Conservation (phyloP, 2,329 filamentous ascomycete genomes). For the Chrysoporthe deuterocubensis region DNA sequence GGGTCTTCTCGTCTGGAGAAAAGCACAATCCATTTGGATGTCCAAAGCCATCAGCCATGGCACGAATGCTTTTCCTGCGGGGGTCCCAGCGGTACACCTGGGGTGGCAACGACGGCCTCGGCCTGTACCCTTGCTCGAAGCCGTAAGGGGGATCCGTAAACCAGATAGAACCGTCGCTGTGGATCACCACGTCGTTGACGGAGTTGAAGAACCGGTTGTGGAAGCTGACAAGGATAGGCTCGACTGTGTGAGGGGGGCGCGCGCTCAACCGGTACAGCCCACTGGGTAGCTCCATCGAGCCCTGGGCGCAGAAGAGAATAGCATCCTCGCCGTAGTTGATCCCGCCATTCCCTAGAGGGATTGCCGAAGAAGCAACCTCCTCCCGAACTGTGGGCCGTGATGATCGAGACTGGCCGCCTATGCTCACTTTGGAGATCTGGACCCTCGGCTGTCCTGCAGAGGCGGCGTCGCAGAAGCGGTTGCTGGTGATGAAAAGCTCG, state of each 20-base stretch:
- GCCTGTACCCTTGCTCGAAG: constrained; percentile 50
- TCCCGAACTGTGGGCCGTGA: constrained; percentile 35
- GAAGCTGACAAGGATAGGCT: constrained; percentile 43
- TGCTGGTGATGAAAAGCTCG: constrained; percentile 39
- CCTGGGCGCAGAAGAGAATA: constrained; percentile 49
- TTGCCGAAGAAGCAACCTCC: constrained; percentile 34
- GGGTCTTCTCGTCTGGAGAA: constrained; percentile 47
- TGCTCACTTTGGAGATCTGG: constrained; percentile 36
- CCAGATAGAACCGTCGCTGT: constrained; percentile 49
- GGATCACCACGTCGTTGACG: constrained; percentile 52
- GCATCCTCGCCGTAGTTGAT: constrained; percentile 48
- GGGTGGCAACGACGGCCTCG: constrained; percentile 46
- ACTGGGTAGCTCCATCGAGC: constrained; percentile 34
- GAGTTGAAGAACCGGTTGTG: constrained; percentile 52
- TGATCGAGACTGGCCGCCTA: constrained; percentile 26
- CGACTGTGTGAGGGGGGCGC: constrained; percentile 36
- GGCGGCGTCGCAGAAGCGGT: constrained; percentile 34
- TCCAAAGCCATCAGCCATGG: constrained; percentile 52
- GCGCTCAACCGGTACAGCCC: constrained; percentile 41
- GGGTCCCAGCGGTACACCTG: constrained; percentile 53
- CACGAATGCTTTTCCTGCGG: constrained; percentile 39
- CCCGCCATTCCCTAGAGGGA: constrained; percentile 54
- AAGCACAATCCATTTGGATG: constrained; percentile 52
- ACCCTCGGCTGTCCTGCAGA: constrained; percentile 34
- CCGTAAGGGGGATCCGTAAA: constrained; percentile 57